Evolutionary conservation across 2,329 filamentous ascomycete species (phyloP), one percentile per base, ranked within the genome.

Genomic region (Cercospora zeina): DNA sequence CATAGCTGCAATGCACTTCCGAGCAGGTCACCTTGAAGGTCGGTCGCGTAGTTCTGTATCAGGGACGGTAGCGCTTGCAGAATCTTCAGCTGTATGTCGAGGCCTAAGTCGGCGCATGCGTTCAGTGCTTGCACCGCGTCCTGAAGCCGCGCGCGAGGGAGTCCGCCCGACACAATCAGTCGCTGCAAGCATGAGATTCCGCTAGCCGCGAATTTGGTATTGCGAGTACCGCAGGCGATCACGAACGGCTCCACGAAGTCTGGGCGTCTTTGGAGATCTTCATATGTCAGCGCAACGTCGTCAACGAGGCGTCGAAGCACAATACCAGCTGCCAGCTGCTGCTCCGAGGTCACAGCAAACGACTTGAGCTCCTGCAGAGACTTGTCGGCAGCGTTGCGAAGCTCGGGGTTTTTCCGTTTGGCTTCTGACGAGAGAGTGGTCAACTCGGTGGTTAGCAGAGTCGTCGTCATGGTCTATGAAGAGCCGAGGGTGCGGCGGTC

Each of bases 71-170:
- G 78, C 1, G 92, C 91, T 75, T 99, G 95, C 13, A 99, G 80
- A 57, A 97, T 95, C 77, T 97, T 97, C 68, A 99, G 85, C 73
- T 99, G 95, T 2, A 97, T 89, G 77, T 99, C 95, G 62, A 96
- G 80, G 56, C 82, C 75, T 81, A 92, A 68, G 66, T 79, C 79
- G 49, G 90, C 89, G 54, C 90, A 93, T 74, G 96, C 90, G 73
- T 89, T 89, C 68, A 99, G 83, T 7, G 93, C 92, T 71, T 96
- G 90, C 2, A 99, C 82, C 13, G 96, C 89, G 74, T 96, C 92
- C 73, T 88, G 89, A 59, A 99, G 80, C 68, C 91, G 88, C 58
- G 89, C 85, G 66, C 87, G 85, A 0, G 95, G 90, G 45, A 99
- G 80, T 7, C 90, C 92, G 69, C 31, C 59, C 33, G 89, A 87